Base-by-base conservation (phyloP, 2,329 filamentous ascomycete genomes). In the Cladosporium sp. region DNA sequence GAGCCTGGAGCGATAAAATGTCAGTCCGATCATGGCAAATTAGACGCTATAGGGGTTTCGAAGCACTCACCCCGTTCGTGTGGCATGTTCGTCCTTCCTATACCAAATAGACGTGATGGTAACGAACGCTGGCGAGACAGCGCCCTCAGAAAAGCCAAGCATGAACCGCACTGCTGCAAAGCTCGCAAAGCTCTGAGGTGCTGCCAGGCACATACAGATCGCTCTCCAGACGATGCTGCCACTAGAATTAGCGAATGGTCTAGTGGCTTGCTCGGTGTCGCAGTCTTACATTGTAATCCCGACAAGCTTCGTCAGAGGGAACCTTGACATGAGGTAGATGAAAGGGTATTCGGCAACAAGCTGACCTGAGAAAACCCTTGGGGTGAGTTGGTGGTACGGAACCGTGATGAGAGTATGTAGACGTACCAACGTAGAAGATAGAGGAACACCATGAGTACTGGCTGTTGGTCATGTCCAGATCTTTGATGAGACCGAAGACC, bases 201-300 rank as follows among this genome's bases (percentile, higher is more conserved):
- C 82, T 1, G 87, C 81, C 60, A 88, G 86, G 59, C 81, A 80
- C 1, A 83, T 83, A 2, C 90, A 76, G 2, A 82, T 76, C 0
- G 75, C 66, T 12, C 85, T 85, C 88, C 87, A 90, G 15, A 82
- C 75, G 11, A 86, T 75, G 64, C 90, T 87, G 65, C 81, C 85
- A 65, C 83, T 76, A 42, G 11, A 12, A 34, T 80, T 80, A 2
- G 40, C 17, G 19, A 6, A 22, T 14, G 9, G 5, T 22, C 40
- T 3, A 17, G 11, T 25, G 19, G 82, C 79, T 85, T 84, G 8
- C 86, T 74, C 43, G 11, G 28, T 78, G 30, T 88, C 84, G 14
- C 7, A 9, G 5, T 88, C 77, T 45, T 34, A 43, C 50, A 52
- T 36, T 5, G 50, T 66, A 1, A 67, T 67, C 14, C 79, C 79